phyloP scores from a whole-genome alignment of 2,329 filamentous ascomycete genomes.

The Hymenoscyphus infarciens region DNA sequence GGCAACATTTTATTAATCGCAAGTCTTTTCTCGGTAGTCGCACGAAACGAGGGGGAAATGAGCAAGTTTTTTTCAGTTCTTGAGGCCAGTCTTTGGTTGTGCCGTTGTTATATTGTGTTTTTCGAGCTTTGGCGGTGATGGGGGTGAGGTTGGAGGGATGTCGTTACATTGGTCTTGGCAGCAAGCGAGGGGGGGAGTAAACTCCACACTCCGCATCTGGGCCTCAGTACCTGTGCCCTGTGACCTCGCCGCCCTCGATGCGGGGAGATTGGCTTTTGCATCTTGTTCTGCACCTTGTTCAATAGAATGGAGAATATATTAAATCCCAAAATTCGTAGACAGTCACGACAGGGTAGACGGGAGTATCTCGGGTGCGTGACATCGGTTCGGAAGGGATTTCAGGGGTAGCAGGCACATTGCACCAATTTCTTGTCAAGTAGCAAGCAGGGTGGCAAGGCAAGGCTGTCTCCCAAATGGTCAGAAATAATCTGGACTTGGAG shows the following conservation, averaged over 20 bases:
- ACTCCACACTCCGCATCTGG: constrained; percentile 3
- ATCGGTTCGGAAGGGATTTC: background rate
- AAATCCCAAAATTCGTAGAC: background rate
- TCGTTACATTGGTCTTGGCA: constrained; percentile 5
- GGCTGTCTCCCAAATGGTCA: background rate
- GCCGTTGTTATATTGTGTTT: background rate
- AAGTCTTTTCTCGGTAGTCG: background rate
- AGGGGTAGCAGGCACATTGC: background rate
- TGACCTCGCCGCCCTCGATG: background rate
- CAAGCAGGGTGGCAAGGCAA: constrained; percentile 1
- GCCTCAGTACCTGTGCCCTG: background rate
- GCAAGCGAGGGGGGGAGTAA: background rate
- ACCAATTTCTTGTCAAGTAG: background rate
- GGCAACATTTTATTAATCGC: background rate
- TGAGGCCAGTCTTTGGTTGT: background rate
- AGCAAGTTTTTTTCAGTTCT: background rate
- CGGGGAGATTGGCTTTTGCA: background rate
- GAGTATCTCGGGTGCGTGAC: background rate
- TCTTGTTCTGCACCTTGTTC: background rate
- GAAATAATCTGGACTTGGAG: background rate
- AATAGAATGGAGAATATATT: background rate
- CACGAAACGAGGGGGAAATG: background rate
- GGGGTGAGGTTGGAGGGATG: constrained; percentile 5
- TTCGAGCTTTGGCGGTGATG: constrained; percentile 2
- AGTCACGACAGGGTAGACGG: background rate